Base-by-base conservation (phyloP, 2,329 filamentous ascomycete genomes). In the Ophiostoma piceae region DNA sequence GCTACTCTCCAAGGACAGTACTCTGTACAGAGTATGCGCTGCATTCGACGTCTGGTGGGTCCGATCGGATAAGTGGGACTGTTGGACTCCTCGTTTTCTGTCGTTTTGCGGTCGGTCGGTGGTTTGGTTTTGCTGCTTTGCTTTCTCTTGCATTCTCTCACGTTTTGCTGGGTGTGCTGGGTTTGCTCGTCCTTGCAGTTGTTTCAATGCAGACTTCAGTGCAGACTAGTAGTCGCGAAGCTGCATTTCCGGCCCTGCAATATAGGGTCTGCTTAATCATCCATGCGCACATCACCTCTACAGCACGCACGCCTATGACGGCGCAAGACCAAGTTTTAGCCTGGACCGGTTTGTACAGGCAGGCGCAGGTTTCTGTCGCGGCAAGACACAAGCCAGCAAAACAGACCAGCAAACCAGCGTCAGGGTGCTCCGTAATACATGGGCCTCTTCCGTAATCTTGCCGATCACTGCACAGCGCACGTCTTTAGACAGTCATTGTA, bases 271-370 rank as follows among this genome's bases (percentile, higher is more conserved):
- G 41, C 41, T 16, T 43, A 43, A 43, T 14, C 14, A 41, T 16
- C 16, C 4, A 5, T 5, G 57, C 57, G 32, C 32, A 62, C 26
- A 29, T 32, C 57, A 62, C 32, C 26, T 62, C 26, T 26, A 62
- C 57, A 26, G 57, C n/a, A n/a, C 26, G 57, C 57, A 62, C 32
- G 19, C 26, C 26, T 29, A 29, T 26, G 57, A 19, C 35, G 35
- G 57, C 57, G 57, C 57, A 62, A 62, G 26, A 62, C 57, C 57
- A 62, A 62, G 57, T 62, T 62, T 62, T 62, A 32, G 2, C 35
- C 57, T 62, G 57, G 57, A 32, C 26, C 57, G 57, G 57, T 26
- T 62, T 62, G 14, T 9, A 57, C 6, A 29, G 26, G 26, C 26
- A 29, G 26, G 22, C 51, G 57, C 57, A 62, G 57, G 57, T 62